phyloP scores from a whole-genome alignment of 2,329 filamentous ascomycete species.

The Diaporthe nobilis region DNA sequence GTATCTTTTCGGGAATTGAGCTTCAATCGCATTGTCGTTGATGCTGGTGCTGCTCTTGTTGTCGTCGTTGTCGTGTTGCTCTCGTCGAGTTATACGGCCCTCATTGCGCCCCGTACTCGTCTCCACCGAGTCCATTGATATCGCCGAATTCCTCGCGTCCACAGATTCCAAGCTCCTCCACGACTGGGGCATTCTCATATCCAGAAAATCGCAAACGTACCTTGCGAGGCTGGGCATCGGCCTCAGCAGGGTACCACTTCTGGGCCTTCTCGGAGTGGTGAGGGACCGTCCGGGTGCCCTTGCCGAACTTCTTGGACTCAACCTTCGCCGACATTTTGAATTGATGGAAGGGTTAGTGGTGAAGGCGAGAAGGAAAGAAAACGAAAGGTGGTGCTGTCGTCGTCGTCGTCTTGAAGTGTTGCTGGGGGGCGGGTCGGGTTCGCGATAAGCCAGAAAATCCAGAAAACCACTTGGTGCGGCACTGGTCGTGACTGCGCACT shows the following conservation, averaged over 20 bases:
- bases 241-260: slow-evolving; percentile 99
- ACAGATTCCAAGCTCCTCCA: slow-evolving; percentile 33
- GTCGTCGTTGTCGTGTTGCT: not conserved
- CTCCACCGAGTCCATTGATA: slow-evolving; percentile 5
- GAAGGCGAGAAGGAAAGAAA: slow-evolving; percentile 38
- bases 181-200: slow-evolving; percentile 41
- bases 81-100: not conserved
- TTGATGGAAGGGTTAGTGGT: slow-evolving; percentile 47
- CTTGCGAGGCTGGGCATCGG: slow-evolving; percentile 91
- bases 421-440: slow-evolving; percentile 35
- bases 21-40: not conserved
- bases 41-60: not conserved
- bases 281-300: slow-evolving; percentile 93
- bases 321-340: slow-evolving; percentile 81
- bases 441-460: slow-evolving; percentile 37
- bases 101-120: slow-evolving; percentile 8
- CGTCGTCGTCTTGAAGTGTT: slow-evolving; percentile 43
- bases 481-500: slow-evolving; percentile 11
- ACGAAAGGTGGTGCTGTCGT: slow-evolving; percentile 39
- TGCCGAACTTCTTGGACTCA: slow-evolving; percentile 95
- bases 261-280: slow-evolving; percentile 90
- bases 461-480: slow-evolving; percentile 36
- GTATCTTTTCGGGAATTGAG: not conserved
- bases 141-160: slow-evolving; percentile 19
- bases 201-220: slow-evolving; percentile 73